A percentile compares a stretch with the other conserved stretches of the same genome.
Evolutionary conservation across 306 rosid species (phyloP).

Genomic region (Styphnolobium japonicum): DNA sequence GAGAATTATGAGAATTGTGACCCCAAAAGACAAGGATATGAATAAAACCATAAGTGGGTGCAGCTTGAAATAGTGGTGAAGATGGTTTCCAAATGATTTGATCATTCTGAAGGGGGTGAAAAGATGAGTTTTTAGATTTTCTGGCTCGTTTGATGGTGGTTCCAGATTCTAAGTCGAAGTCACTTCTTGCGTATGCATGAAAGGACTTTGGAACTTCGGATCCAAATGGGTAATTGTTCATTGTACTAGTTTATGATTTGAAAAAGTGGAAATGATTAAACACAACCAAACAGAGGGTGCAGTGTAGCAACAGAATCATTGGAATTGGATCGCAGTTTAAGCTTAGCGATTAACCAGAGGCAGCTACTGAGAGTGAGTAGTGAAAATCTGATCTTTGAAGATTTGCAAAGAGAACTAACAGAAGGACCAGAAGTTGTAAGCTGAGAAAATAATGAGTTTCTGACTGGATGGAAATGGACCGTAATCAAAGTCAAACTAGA

Average conservation of each 20-base stretch:
- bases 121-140: conserved; percentile 43
- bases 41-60: conserved; percentile 55
- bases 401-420: not conserved
- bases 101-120: conserved; percentile 60
- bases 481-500: not conserved
- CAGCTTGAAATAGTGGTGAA: conserved; percentile 55
- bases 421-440: conserved; percentile 4
- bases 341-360: not conserved
- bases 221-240: conserved; percentile 60
- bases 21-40: conserved; percentile 47
- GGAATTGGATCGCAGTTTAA: conserved; percentile 29
- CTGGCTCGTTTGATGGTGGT: conserved; percentile 40
- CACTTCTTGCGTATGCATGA: conserved; percentile 50
- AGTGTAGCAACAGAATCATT: conserved; percentile 22
- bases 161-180: conserved; percentile 83
- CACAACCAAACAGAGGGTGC: conserved; percentile 5
- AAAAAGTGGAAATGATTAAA: not conserved
- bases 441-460: not conserved
- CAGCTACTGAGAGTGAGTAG: not conserved
- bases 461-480: not conserved
- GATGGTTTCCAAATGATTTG: conserved; percentile 52
- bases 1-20: conserved; percentile 49
- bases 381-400: conserved; percentile 1
- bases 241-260: conserved; percentile 20
- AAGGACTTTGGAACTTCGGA: conserved; percentile 62